Conservation (phyloP, 1,139 yeast genomes). For the Lodderomyces parapsilosis region DNA sequence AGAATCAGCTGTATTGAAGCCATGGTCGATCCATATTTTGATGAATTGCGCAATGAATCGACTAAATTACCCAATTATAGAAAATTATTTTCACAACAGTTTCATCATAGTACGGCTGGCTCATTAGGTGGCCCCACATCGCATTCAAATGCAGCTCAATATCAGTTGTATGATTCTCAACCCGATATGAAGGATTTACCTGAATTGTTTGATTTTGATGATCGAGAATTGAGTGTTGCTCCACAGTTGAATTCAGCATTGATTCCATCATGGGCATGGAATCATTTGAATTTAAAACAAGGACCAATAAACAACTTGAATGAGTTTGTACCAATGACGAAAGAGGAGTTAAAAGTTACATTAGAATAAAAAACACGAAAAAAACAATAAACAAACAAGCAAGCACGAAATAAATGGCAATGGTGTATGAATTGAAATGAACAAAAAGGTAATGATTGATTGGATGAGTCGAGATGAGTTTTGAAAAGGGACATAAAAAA, state of each 20-base stretch:
- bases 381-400: background rate
- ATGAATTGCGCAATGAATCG: slow-evolving; percentile 60
- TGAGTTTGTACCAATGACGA: slow-evolving; percentile 35
- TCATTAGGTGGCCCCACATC: slow-evolving; percentile 6
- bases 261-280: slow-evolving; percentile 41
- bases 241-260: slow-evolving; percentile 35
- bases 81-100: slow-evolving; percentile 44
- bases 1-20: slow-evolving; percentile 72
- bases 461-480: background rate
- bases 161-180: slow-evolving; percentile 38
- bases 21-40: slow-evolving; percentile 70
- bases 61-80: slow-evolving; percentile 57
- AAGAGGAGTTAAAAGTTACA: slow-evolving; percentile 35
- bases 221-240: slow-evolving; percentile 44
- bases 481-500: background rate
- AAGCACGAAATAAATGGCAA: too few species aligned
- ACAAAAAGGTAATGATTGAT: background rate
- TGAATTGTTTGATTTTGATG: slow-evolving; percentile 49
- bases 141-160: slow-evolving; percentile 29
- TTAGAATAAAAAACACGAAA: slow-evolving; percentile 24
- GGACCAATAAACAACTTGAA: slow-evolving; percentile 22
- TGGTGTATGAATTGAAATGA: too few species aligned
- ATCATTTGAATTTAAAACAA: slow-evolving; percentile 27
- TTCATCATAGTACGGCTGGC: slow-evolving; percentile 14
- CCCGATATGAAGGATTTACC: slow-evolving; percentile 47